Evolutionary conservation across 2,329 filamentous ascomycete species (phyloP), one percentile per base, ranked within the genome.

Genomic region (Diaporthe destruens): DNA sequence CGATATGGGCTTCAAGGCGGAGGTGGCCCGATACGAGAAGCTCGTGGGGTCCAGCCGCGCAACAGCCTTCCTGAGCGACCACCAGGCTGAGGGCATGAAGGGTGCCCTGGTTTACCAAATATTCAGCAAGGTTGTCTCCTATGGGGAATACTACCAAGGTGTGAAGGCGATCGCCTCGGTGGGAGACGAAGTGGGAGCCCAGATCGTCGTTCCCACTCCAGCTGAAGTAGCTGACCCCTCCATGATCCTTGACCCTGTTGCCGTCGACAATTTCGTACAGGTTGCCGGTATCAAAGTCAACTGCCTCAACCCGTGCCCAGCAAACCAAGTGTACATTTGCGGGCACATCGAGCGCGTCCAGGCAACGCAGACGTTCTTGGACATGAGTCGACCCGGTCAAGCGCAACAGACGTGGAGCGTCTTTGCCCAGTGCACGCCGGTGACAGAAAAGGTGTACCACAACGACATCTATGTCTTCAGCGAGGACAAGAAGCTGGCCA

Each of bases 231-330:
- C 36, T 39, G n/a, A 55, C 16, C 14, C 23, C 20, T 18, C 53
- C 0, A 49, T n/a, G n/a, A 29, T 29, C 36, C 73, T 56, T 12
- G 72, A 76, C 53, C 66, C 76, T 5, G n/a, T 68, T 57, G 53
- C 76, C 25, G 56, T 78, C 11, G 80, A 82, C 65, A 78, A 75
- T 54, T 82, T 82, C 74, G 74, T 80, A 14, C 81, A 82, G 71
- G 75, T 82, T 3, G 80, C 79, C 7, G 81, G 83, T 0, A 79
- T 84, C 11, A 80, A 79, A 68, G 79, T 80, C 3, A 84, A 84
- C 69, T 81, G 78, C 72, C 67, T 81, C 16, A 74, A 74, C 20
- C 71, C 75, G 12, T 71, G 75, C 16, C 55, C 56, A 32, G 51
- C 73, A 2, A 74, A 77, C 3, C 76, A 79, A 7, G 77, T 77